Conservation (phyloP, 768 basidiomycete genomes). For the Psilocybe azurescens region DNA sequence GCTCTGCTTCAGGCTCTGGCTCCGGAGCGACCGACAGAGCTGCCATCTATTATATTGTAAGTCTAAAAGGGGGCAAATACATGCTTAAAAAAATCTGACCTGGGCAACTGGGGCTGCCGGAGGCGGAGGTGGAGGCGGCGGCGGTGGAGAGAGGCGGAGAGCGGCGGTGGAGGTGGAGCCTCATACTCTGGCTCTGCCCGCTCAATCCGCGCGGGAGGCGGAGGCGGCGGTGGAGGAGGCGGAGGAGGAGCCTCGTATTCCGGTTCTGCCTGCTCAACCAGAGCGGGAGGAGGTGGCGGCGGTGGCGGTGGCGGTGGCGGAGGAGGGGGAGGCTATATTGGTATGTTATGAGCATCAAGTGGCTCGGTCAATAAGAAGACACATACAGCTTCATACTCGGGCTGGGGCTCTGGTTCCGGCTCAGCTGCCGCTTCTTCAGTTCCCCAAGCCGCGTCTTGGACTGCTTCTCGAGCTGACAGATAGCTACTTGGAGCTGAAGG, state of each 20-base stretch:
- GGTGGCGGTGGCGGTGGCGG: constrained; percentile 47
- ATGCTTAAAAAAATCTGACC: constrained; percentile 25
- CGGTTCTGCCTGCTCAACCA: constrained; percentile 27
- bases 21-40: constrained; percentile 27
- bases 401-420: constrained; percentile 25
- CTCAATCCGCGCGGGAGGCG: constrained; percentile 34
- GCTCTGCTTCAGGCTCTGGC: constrained; percentile 36
- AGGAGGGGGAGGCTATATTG: constrained; percentile 36
- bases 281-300: constrained; percentile 39
- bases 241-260: constrained; percentile 38
- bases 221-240: constrained; percentile 40
- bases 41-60: constrained; percentile 31
- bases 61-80: neutral
- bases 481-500: constrained; percentile 24
- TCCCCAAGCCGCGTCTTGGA: constrained; percentile 37
- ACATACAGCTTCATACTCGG: constrained; percentile 28
- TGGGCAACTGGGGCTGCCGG: constrained; percentile 48
- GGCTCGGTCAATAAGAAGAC: constrained; percentile 6
- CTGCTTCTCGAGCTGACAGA: constrained; percentile 31
- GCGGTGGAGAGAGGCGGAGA: constrained; percentile 44
- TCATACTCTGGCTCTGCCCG: constrained; percentile 24
- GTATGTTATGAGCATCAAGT: constrained; percentile 3
- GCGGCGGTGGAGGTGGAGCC: constrained; percentile 46
- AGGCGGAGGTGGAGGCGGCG: constrained; percentile 57
- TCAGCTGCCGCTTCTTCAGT: constrained; percentile 29